Conservation (phyloP, 2,329 filamentous ascomycete genomes). For the Aspergillus carbonarius region DNA sequence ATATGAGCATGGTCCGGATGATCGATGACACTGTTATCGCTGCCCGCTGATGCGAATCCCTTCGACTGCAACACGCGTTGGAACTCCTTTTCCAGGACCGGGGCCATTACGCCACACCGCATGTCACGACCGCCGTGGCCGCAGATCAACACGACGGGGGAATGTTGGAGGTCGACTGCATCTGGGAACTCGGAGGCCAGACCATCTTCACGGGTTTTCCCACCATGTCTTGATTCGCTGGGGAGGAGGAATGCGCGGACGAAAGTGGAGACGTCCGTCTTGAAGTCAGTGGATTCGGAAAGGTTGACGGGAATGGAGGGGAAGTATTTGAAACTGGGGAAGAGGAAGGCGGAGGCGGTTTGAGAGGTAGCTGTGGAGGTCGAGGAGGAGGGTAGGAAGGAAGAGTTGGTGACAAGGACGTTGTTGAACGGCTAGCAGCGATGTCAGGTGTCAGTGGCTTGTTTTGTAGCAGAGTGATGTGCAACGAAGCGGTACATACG, state of each 20-base stretch:
- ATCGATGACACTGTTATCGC: slow-evolving; percentile 26
- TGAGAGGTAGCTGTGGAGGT: slow-evolving; percentile 18
- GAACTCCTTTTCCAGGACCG: slow-evolving; percentile 71
- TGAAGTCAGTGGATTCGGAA: slow-evolving; percentile 38
- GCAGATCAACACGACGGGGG: slow-evolving; percentile 70
- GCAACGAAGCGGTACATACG: slow-evolving; percentile 39
- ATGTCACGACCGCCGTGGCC: slow-evolving; percentile 79
- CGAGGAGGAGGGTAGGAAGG: slow-evolving; percentile 62
- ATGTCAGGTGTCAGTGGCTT: slow-evolving; percentile 10
- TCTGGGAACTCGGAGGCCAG: slow-evolving; percentile 54
- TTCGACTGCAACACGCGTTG: slow-evolving; percentile 40
- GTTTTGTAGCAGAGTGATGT: neutral
- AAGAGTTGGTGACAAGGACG: slow-evolving; percentile 72
- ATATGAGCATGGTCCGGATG: slow-evolving; percentile 37
- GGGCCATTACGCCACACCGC: slow-evolving; percentile 79
- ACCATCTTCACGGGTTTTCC: slow-evolving; percentile 51
- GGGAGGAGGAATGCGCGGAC: slow-evolving; percentile 44
- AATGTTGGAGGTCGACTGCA: slow-evolving; percentile 62
- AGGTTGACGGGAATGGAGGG: slow-evolving; percentile 66
- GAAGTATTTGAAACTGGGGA: slow-evolving; percentile 81
- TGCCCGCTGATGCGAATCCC: slow-evolving; percentile 28
- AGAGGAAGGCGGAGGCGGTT: slow-evolving; percentile 65
- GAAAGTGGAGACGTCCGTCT: slow-evolving; percentile 45
- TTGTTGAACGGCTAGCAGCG: slow-evolving; percentile 73
- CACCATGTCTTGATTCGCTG: slow-evolving; percentile 23